Conservation (phyloP, 345 rosid species). For the Alliaria petiolata region DNA sequence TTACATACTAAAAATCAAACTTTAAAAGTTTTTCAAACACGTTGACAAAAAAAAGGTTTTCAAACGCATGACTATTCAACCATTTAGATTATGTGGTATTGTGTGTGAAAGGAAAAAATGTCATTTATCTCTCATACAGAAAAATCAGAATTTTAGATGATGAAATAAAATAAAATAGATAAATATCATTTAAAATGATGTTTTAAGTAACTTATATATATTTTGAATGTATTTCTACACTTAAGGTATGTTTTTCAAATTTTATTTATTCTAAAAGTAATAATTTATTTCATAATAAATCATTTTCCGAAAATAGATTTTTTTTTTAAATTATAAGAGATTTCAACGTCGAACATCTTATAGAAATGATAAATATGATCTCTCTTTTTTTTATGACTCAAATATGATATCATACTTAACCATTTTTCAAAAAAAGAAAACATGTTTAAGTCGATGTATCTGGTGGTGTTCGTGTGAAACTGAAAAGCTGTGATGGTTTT, state of each 20-base stretch:
- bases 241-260: no score
- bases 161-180: neutral
- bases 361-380: neutral
- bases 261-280: no score
- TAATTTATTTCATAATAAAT: no score
- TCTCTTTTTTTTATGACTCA: neutral
- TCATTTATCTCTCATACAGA: neutral
- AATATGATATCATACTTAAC: neutral
- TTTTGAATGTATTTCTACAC: neutral
- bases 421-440: neutral
- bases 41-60: no score
- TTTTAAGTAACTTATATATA: neutral
- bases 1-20: neutral
- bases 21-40: neutral
- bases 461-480: conserved; percentile 11
- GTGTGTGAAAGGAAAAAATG: neutral
- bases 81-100: no score
- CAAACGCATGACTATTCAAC: conserved; percentile 7
- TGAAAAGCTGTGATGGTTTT: neutral
- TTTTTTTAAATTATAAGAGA: neutral
- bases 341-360: neutral
- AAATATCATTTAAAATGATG: no score
- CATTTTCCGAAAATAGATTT: no score
- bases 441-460: conserved; percentile 1
- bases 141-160: neutral